Percentiles rank a stretch among this genome's conserved stretches.
Conservation (phyloP, 2,329 filamentous ascomycete genomes). For the Daldinia sp. region DNA sequence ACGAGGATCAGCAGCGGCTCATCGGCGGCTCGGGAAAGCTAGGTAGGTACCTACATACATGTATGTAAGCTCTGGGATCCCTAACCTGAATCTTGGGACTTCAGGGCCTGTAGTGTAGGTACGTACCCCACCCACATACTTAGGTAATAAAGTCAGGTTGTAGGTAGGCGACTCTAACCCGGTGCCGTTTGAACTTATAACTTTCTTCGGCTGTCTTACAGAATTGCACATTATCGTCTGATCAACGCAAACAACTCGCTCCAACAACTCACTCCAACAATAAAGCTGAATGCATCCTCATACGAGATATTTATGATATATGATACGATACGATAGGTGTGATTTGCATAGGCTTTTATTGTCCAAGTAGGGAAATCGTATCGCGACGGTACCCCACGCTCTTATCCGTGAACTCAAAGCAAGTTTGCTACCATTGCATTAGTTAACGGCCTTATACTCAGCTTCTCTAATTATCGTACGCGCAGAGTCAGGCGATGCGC, state of each 20-base stretch:
- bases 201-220: slow-evolving; percentile 29
- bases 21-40: too few species aligned
- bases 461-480: too few species aligned
- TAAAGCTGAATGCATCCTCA: background rate
- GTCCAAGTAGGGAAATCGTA: background rate
- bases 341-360: background rate
- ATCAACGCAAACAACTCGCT: slow-evolving; percentile 11
- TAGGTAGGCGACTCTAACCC: slow-evolving; percentile 26
- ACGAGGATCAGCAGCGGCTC: slow-evolving; percentile 27
- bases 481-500: too few species aligned
- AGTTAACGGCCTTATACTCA: background rate
- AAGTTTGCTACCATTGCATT: background rate
- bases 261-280: slow-evolving; percentile 18
- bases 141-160: too few species aligned
- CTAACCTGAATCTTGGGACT: background rate
- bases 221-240: slow-evolving; percentile 2
- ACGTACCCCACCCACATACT: too few species aligned
- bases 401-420: background rate
- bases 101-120: background rate
- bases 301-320: slow-evolving; percentile 10
- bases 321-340: slow-evolving; percentile 6
- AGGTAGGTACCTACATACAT: too few species aligned
- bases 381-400: background rate
- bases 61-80: slow-evolving; percentile 13
- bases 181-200: slow-evolving; percentile 20